Base-by-base conservation (phyloP, 352 stramenopile species). In the Phytophthora capsici region DNA sequence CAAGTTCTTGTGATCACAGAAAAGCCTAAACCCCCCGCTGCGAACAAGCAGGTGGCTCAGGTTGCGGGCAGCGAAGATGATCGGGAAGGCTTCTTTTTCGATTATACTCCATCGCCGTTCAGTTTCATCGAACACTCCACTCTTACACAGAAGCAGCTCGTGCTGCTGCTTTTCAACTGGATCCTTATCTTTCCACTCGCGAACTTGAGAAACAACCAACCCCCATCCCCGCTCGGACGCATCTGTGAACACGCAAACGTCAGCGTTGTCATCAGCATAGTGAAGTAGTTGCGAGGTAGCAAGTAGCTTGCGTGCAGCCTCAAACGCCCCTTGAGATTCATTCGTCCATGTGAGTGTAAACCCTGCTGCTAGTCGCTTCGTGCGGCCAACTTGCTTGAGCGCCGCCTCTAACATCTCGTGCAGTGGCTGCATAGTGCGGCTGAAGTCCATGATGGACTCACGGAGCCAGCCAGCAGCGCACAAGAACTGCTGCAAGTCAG, bases 371-470 rank as follows among this genome's bases (percentile, higher is more conserved):
- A 49, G 6, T 49, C 22, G n/a, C 43, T 49, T 49, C 2, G 43
- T 34, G 1, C 43, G 20, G 0, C 43, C 43, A 2, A 49, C 43
- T 9, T 20, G 7, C 16, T 34, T 49, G 4, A 49, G 19, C 4
- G 19, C 23, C 0, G 2, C 22, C 19, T 34, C 22, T 6, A 49
- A 4, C 3, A 34, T 32, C 7, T 20, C 20, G 12, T 49, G 43
- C 20, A 49, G 9, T 3, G 43, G 43, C 43, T 49, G 43, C 43
- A 49, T 49, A 9, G 19, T 20, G 3, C 44, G 41, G 14, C 56
- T 67, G 14, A 64, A 78, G 20, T 69, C 66, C 16, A 71, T 51
- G 3, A 78, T 14, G 12, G 44, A 56, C 4, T 73, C 58, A 0
- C 51, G 32, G 20, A 78, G 37, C 48, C 48, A 58, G 14, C 57